Conservation (phyloP, 139 green algal genomes). For the Zygnema circumcarinatum region DNA sequence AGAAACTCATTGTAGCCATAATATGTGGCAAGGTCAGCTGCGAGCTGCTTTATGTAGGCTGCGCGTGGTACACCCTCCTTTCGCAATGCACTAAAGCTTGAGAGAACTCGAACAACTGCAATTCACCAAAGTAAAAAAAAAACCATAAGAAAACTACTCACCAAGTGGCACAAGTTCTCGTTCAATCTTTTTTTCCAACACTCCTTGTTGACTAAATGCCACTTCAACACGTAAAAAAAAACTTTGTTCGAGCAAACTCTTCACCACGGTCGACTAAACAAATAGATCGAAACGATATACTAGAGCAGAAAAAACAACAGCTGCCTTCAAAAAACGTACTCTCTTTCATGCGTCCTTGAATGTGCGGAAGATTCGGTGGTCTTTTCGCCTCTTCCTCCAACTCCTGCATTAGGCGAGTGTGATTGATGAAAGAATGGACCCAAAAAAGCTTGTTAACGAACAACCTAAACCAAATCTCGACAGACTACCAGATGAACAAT, state of each 20-base stretch:
- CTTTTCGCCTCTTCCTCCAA: slow-evolving; percentile 39
- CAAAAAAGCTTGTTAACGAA: background rate
- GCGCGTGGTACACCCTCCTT: slow-evolving; percentile 63
- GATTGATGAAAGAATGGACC: background rate
- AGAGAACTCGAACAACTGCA: slow-evolving; percentile 76
- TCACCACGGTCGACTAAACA: background rate
- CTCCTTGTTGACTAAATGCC: background rate
- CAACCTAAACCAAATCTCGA: no score
- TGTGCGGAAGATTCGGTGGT: slow-evolving; percentile 58
- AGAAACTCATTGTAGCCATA: slow-evolving; percentile 99
- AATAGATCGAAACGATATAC: background rate
- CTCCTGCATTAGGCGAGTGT: slow-evolving; percentile 31
- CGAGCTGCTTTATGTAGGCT: slow-evolving; percentile 86
- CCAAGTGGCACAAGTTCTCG: background rate
- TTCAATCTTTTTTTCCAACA: background rate
- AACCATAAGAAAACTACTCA: background rate
- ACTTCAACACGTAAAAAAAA: slow-evolving; percentile 2
- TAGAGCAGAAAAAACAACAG: background rate
- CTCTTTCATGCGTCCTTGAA: slow-evolving; percentile 71
- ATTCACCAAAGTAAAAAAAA: background rate
- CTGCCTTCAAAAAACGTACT: slow-evolving; percentile 33
- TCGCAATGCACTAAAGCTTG: slow-evolving; percentile 77
- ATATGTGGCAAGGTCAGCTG: slow-evolving; percentile 84
- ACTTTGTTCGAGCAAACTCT: background rate
- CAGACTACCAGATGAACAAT: no score